A percentile compares a stretch with the other conserved stretches of the same genome.
Conservation (phyloP, 306 rosid species). For the Comarum palustre region DNA sequence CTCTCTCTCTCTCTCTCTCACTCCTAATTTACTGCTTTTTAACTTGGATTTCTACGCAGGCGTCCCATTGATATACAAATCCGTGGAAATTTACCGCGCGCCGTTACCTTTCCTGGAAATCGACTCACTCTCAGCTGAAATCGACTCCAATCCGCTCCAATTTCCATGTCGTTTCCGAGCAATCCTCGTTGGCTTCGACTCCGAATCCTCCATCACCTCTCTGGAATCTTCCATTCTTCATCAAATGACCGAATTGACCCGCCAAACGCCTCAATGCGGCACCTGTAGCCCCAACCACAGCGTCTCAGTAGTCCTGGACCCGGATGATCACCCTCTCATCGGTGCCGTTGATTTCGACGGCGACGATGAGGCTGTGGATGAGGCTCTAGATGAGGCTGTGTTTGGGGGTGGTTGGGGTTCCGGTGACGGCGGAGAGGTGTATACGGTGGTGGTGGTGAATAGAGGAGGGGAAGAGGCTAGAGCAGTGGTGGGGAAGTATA, state of each 20-base stretch:
- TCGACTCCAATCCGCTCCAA: slow-evolving; percentile 48
- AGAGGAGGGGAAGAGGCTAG: slow-evolving; percentile 48
- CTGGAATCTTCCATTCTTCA: slow-evolving; percentile 37
- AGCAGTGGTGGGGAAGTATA: slow-evolving; percentile 70
- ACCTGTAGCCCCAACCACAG: slow-evolving; percentile 41
- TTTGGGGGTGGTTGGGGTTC: slow-evolving; percentile 34
- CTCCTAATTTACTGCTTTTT: not conserved
- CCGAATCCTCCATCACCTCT: slow-evolving; percentile 23
- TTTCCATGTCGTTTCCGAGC: slow-evolving; percentile 80
- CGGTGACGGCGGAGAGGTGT: slow-evolving; percentile 40
- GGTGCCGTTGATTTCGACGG: slow-evolving; percentile 35
- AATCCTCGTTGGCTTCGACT: slow-evolving; percentile 61
- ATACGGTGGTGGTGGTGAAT: slow-evolving; percentile 67
- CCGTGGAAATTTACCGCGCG: slow-evolving; percentile 86
- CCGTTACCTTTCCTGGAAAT: slow-evolving; percentile 75
- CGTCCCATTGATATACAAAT: slow-evolving; percentile 73
- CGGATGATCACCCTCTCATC: slow-evolving; percentile 31
- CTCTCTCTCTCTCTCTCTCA: slow-evolving; percentile 10
- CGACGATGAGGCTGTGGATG: slow-evolving; percentile 55
- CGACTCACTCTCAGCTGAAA: slow-evolving; percentile 58
- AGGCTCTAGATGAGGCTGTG: slow-evolving; percentile 58
- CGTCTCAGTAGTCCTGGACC: slow-evolving; percentile 44
- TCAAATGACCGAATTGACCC: slow-evolving; percentile 42
- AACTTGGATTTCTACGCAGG: slow-evolving; percentile 34
- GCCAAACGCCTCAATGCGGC: slow-evolving; percentile 46